Evolutionary conservation across 495 filamentous ascomycete species (phyloP), one percentile per base, ranked within the genome.

Genomic region (Coniosporium apollinis): DNA sequence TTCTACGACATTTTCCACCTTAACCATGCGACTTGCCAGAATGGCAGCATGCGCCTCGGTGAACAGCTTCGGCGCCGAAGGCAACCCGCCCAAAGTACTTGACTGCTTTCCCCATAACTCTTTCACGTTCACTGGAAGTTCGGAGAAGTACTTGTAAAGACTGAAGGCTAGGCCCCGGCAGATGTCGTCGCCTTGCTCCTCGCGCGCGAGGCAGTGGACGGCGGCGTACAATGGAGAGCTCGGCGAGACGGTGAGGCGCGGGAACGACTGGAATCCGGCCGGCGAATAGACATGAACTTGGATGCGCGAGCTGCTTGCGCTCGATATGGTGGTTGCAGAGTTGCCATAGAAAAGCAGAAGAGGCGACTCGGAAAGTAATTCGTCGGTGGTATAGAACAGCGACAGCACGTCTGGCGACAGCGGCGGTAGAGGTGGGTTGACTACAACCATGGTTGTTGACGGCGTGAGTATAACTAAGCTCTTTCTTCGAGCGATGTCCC

Each of bases 141-240:
- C 85, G 21, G 69, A 67, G 45, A 94, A 96, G 59, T 94, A 99
- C 51, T 87, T 96, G 51, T 82, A 66, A 51, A 96, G 64, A 33
- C 81, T 79, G 53, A 96, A 86, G 22, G 89, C 89, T 28, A 99
- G 64, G 1, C 79, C 89, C 13, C 89, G 75, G 55, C 72, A 82
- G 22, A 93, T 60, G 51, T 92, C 85, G 52, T 94, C 82, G 26
- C 85, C 87, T 63, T 96, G 89, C 55, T 81, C 81, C 48, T 92
- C 86, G 38, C 80, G 74, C 16, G 91, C 82, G n/a, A 99, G 68
- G 51, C 91, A 73, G 50, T 79, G 76, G 50, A 97, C 86, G 20
- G 84, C 85, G 38, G 74, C 72, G 54, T 94, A 97, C 41, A 91
- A 73, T n/a, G 89, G 75, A n/a, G 87, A 92, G 38, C 75, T 86